Evolutionary conservation across 2,329 filamentous ascomycete species (phyloP), one percentile per base, ranked within the genome.

Genomic region (Colletotrichum sp.): DNA sequence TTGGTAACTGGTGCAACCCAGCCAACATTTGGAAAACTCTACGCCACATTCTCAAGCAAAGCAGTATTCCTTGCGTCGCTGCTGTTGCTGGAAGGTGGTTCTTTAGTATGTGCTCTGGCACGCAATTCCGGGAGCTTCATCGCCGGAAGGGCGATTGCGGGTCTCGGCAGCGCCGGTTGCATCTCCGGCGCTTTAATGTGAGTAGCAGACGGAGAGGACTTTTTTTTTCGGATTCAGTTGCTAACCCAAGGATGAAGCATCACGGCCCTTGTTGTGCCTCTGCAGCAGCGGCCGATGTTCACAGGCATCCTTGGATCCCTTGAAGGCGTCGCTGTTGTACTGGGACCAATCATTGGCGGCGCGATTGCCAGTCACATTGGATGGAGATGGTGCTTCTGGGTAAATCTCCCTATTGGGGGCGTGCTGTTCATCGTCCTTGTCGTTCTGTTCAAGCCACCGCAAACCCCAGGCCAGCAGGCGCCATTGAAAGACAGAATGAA

Each of bases 331-430:
- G 60, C 60, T 1, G 34, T 66, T 21, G 62, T 67, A 18, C 21
- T 66, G 7, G 70, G 70, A 3, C 70, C 70, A 18, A 59, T 72
- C 21, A 67, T 72, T 24, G 70, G 70, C 8, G 70, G 70, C 18
- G 62, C 70, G 7, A 66, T 72, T 18, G 63, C 70, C 5, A 72
- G 60, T 34, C 62, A 59, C 49, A 44, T 72, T 4, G 28, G 39
- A 44, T 70, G 63, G 59, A 36, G 86, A 68, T 89, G 90, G 90
- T 91, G 90, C 80, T 91, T 91, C 79, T 91, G 88, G 79, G 88
- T 91, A 80, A 91, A 91, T 77, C 85, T 91, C 15, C 90, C 90
- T 9, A 85, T 91, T 66, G 90, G 90, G 18, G 88, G 84, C 39
- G 82, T 88, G 21, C 87, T 88, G 6, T 83, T 88, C 16, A 13